These are phyloP conservation scores for Malus hybrid DNA, from an alignment of 331 rosid genomes.

Conservation along the genomic window DNA sequence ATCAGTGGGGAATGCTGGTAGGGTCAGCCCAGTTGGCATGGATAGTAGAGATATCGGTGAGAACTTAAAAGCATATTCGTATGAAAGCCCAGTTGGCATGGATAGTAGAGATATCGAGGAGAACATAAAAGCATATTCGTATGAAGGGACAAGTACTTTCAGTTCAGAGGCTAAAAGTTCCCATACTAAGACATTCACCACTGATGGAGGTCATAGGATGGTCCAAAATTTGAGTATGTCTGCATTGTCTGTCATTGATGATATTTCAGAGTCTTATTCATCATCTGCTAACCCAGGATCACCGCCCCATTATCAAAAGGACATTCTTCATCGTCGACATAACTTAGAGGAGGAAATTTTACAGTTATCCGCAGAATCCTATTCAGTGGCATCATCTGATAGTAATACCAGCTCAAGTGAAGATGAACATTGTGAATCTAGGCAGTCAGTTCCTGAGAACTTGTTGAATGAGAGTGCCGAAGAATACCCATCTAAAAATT, in stretches of 20 bases:
- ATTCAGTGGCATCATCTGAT: constrained; percentile 86
- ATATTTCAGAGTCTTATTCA: constrained; percentile 52
- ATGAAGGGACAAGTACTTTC: constrained; percentile 31
- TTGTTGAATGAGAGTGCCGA: constrained; percentile 31
- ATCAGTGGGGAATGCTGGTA: constrained; percentile 42
- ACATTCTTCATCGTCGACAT: constrained; percentile 90
- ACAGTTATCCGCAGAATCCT: constrained; percentile 85
- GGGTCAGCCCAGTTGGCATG: constrained; percentile 7
- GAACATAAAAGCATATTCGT: constrained; percentile 20
- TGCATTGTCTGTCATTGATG: constrained; percentile 45
- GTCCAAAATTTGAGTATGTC: constrained; percentile 37
- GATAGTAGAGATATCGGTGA: too few relatives aligned
- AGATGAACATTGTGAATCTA: constrained; percentile 44
- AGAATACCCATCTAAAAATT: constrained; percentile 23
- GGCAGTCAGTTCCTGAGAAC: constrained; percentile 25
- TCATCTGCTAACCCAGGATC: constrained; percentile 63
- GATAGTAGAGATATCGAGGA: too few relatives aligned
- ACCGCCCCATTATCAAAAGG: constrained; percentile 91
- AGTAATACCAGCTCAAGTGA: constrained; percentile 86
- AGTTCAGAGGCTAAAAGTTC: constrained; percentile 31
- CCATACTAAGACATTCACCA: constrained; percentile 12
- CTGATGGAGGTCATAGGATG: constrained; percentile 28
- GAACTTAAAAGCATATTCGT: constrained; percentile 21
- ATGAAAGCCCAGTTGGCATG: constrained; percentile 16
- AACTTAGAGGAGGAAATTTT: constrained; percentile 85